A percentile compares a stretch with the other conserved stretches of the same genome.
phyloP scores from a whole-genome alignment of 495 filamentous ascomycete species.

The Symbiotaphrina buchneri region DNA sequence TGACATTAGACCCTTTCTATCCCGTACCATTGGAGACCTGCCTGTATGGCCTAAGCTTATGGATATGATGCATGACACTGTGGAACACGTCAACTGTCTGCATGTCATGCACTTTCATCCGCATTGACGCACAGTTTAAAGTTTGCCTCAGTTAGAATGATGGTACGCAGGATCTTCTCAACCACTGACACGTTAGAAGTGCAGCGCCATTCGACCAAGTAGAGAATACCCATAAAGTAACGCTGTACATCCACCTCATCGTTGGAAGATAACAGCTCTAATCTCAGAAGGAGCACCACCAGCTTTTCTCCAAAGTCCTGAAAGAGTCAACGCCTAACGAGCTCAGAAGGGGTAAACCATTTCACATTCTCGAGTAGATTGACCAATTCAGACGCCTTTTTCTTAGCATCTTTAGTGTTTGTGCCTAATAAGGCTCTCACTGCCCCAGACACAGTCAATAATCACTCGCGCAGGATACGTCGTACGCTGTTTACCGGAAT shows the following conservation, averaged over 20 bases:
- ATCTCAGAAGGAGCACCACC: constrained; percentile 40
- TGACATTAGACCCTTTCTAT: constrained; percentile 5
- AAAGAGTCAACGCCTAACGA: too few relatives aligned
- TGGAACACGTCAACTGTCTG: too few relatives aligned
- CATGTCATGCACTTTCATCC: constrained; percentile 1
- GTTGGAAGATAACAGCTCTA: constrained; percentile 33
- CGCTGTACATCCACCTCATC: constrained; percentile 7
- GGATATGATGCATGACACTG: constrained; percentile 40
- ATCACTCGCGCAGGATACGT: too few relatives aligned
- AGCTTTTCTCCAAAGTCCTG: constrained; percentile 34
- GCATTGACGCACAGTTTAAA: constrained; percentile 27
- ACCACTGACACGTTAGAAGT: constrained; percentile 10
- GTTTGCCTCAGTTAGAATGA: constrained; percentile 32
- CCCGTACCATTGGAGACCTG: constrained; percentile 9
- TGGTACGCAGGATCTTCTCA: constrained; percentile 24
- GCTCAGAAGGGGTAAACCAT: not conserved
- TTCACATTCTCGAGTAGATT: constrained; percentile 26
- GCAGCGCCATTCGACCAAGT: not conserved
- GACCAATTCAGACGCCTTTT: constrained; percentile 32
- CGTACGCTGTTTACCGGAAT: too few relatives aligned
- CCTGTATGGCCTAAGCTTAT: constrained; percentile 28
- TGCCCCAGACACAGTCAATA: too few relatives aligned
- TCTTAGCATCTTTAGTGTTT: constrained; percentile 18
- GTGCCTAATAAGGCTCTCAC: constrained; percentile 28
- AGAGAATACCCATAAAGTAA: constrained; percentile 8